A percentile compares a stretch with the other conserved stretches of the same genome.
Evolutionary conservation across 306 rosid species (phyloP).

Genomic region (Pueraria montana): DNA sequence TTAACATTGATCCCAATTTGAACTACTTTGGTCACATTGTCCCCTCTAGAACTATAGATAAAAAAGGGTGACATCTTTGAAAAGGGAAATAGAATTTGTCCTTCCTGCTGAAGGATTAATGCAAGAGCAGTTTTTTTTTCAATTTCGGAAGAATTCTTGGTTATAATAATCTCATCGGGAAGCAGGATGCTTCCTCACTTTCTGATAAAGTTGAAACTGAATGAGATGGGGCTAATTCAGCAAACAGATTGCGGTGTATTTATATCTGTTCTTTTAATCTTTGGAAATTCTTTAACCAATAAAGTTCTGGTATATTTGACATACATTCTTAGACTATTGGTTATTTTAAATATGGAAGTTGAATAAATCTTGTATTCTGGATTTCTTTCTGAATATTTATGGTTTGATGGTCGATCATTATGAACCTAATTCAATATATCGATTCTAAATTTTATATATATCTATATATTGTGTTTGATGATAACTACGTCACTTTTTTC

Average conservation of each 20-base stretch:
- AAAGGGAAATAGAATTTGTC: slow-evolving; percentile 55
- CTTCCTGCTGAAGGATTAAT: slow-evolving; percentile 65
- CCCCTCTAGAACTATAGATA: slow-evolving; percentile 76
- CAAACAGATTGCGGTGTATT: background rate
- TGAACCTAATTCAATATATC: slow-evolving; percentile 8
- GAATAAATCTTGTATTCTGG: slow-evolving; percentile 24
- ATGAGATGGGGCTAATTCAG: slow-evolving; percentile 23
- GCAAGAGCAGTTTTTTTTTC: slow-evolving; percentile 66
- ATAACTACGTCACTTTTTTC: background rate
- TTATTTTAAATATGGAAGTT: background rate
- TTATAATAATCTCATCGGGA: slow-evolving; percentile 57
- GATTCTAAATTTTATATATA: slow-evolving; percentile 1
- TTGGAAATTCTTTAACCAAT: background rate
- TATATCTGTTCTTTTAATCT: background rate
- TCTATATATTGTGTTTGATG: background rate
- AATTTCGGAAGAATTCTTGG: slow-evolving; percentile 64
- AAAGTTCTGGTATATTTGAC: background rate
- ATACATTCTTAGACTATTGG: background rate
- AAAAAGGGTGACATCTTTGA: slow-evolving; percentile 77
- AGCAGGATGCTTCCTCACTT: slow-evolving; percentile 51
- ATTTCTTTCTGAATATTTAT: slow-evolving; percentile 18
- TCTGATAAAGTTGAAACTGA: slow-evolving; percentile 48
- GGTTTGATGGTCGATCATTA: background rate
- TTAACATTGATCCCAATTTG: no score
- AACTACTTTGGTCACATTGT: slow-evolving; percentile 76